Conservation (phyloP, 2,329 filamentous ascomycete genomes). For the Aspergillus costaricaensis region DNA sequence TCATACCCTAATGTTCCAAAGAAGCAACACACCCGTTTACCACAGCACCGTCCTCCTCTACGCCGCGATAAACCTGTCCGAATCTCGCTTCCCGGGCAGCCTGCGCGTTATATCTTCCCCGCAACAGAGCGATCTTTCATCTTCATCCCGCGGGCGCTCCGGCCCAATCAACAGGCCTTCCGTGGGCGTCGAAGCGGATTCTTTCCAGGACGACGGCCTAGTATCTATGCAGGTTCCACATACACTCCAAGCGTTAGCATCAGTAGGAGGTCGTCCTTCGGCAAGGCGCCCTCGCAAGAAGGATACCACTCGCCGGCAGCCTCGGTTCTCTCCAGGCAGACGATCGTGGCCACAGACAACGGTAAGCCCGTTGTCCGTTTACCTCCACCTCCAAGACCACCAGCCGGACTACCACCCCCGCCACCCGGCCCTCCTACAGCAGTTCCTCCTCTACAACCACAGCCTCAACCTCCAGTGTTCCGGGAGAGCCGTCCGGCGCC, state of each 20-base stretch:
- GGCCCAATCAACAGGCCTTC: slow-evolving; percentile 85
- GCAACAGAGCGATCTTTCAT: slow-evolving; percentile 91
- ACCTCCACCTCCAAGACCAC: slow-evolving; percentile 60
- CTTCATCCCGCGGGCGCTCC: slow-evolving; percentile 91
- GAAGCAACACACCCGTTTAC: slow-evolving; percentile 89
- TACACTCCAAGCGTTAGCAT: slow-evolving; percentile 87
- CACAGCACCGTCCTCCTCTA: slow-evolving; percentile 89
- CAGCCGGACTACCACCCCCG: slow-evolving; percentile 27
- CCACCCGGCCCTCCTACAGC: slow-evolving; percentile 23
- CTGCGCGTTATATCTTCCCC: slow-evolving; percentile 87
- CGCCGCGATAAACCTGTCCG: slow-evolving; percentile 95
- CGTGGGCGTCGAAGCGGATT: slow-evolving; percentile 66
- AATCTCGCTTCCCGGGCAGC: slow-evolving; percentile 79
- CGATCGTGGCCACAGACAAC: slow-evolving; percentile 60
- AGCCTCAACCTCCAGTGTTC: slow-evolving; percentile 58
- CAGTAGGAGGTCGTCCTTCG: slow-evolving; percentile 81
- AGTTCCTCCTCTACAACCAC: slow-evolving; percentile 38
- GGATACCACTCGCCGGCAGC: slow-evolving; percentile 77
- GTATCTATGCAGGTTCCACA: slow-evolving; percentile 71
- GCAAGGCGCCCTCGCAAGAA: slow-evolving; percentile 68
- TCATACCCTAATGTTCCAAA: slow-evolving; percentile 75
- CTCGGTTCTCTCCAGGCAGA: slow-evolving; percentile 71
- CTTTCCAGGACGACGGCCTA: slow-evolving; percentile 71
- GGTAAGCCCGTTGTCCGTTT: slow-evolving; percentile 77
- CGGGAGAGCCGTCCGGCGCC: slow-evolving; percentile 62